Conservation (phyloP, 2,329 filamentous ascomycete genomes). For the Metarhizium humberi region DNA sequence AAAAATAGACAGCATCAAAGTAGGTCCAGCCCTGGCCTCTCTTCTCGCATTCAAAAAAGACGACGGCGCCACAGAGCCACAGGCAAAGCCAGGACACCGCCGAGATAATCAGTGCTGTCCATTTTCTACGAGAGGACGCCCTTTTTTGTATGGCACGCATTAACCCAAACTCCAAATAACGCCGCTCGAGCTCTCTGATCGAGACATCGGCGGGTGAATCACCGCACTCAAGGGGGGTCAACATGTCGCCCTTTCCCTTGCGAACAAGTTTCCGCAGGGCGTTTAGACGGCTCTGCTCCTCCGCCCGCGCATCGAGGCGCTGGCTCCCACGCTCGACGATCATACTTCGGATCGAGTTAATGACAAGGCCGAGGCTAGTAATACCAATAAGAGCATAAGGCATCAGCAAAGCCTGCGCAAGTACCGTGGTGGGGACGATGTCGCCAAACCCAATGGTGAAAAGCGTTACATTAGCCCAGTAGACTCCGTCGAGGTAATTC, state of each 20-base stretch:
- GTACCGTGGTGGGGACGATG: constrained; percentile 33
- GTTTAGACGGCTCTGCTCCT: constrained; percentile 49
- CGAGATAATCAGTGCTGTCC: constrained; percentile 64
- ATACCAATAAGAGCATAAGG: constrained; percentile 78
- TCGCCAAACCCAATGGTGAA: constrained; percentile 58
- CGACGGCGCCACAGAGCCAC: constrained; percentile 70
- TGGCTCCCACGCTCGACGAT: constrained; percentile 48
- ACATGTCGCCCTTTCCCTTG: constrained; percentile 25
- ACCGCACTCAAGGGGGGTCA: constrained; percentile 34
- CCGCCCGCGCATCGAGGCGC: constrained; percentile 46
- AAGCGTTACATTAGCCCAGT: constrained; percentile 67
- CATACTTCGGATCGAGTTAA: constrained; percentile 65
- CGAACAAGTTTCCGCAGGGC: constrained; percentile 34
- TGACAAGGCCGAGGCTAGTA: constrained; percentile 74
- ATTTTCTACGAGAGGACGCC: constrained; percentile 57
- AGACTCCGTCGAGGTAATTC: constrained; percentile 67
- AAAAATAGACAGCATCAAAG: constrained; percentile 77
- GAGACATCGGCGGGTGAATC: not conserved
- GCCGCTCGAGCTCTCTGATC: constrained; percentile 44
- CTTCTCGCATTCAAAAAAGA: constrained; percentile 52
- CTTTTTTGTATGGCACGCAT: constrained; percentile 73
- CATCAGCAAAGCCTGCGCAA: constrained; percentile 64
- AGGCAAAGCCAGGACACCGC: constrained; percentile 59
- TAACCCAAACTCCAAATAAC: constrained; percentile 62
- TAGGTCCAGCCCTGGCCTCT: constrained; percentile 58